Conservation (phyloP, 2,329 filamentous ascomycete species). For the Fonsecaea pedrosoi region DNA sequence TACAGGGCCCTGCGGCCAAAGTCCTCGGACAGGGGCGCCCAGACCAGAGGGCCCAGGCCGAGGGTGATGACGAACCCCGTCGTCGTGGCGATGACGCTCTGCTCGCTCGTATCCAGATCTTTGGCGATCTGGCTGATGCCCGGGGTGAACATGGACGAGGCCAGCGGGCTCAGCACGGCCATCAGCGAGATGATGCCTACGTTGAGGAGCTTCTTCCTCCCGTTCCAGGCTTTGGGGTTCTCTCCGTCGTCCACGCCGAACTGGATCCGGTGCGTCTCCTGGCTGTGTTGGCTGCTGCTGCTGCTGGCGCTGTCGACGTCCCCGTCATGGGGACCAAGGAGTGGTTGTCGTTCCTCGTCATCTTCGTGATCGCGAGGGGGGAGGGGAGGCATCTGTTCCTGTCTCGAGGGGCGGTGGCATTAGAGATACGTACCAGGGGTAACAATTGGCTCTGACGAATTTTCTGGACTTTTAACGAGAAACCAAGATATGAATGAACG, state of each 20-base stretch:
- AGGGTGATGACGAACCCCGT: conserved; percentile 60
- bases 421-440: neutral
- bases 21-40: conserved; percentile 76
- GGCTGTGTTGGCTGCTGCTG: conserved; percentile 3
- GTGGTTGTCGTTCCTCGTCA: conserved; percentile 32
- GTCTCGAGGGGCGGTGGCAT: neutral
- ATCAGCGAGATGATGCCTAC: conserved; percentile 59
- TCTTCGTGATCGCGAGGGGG: neutral
- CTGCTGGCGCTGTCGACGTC: conserved; percentile 11
- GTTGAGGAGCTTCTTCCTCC: conserved; percentile 55
- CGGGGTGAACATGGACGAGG: conserved; percentile 59
- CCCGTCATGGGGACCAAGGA: conserved; percentile 21
- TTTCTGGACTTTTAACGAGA: neutral
- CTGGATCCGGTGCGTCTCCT: conserved; percentile 33
- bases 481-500: neutral
- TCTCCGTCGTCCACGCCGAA: conserved; percentile 50
- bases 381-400: neutral
- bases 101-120: conserved; percentile 51
- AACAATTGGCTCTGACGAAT: neutral
- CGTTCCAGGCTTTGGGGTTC: conserved; percentile 57
- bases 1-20: conserved; percentile 72
- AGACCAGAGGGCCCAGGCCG: conserved; percentile 70
- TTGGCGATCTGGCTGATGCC: conserved; percentile 59
- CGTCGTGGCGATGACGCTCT: conserved; percentile 56
- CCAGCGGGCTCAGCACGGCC: conserved; percentile 45